Conservation (phyloP, 2,329 filamentous ascomycete species). For the Cyclaneusma minus region DNA sequence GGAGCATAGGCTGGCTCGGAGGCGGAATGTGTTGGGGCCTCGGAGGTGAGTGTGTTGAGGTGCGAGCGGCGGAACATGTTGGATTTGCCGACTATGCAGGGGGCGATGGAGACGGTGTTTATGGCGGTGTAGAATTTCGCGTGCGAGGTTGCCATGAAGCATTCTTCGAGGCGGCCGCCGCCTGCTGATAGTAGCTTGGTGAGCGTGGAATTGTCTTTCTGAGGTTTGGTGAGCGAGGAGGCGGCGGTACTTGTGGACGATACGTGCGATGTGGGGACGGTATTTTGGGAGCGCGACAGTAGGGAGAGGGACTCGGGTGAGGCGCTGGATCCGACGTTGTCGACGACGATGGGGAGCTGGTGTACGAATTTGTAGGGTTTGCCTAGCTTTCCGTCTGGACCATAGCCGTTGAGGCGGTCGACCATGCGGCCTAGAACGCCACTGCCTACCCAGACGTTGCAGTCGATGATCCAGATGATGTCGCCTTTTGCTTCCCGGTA, state of each 20-base stretch:
- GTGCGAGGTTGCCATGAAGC: constrained; percentile 86
- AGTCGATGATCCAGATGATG: constrained; percentile 88
- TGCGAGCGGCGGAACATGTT: constrained; percentile 97
- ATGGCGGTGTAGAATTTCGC: constrained; percentile 98
- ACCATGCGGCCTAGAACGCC: constrained; percentile 80
- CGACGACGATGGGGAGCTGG: constrained; percentile 80
- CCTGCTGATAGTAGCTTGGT: constrained; percentile 24
- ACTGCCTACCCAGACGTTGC: constrained; percentile 81
- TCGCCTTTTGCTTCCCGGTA: constrained; percentile 81
- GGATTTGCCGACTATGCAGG: constrained; percentile 90
- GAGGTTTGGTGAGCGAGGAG: constrained; percentile 14
- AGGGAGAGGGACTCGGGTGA: constrained; percentile 1
- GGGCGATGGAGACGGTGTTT: constrained; percentile 79
- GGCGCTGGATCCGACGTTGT: constrained; percentile 34
- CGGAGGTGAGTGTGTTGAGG: constrained; percentile 55
- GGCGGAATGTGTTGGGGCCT: constrained; percentile 23
- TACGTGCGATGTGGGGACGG: constrained; percentile 11
- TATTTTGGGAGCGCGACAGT: constrained; percentile 1
- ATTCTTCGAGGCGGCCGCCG: constrained; percentile 79
- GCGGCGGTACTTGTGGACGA: constrained; percentile 18
- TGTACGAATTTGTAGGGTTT: constrained; percentile 82
- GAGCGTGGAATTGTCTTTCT: constrained; percentile 10
- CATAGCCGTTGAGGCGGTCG: constrained; percentile 63
- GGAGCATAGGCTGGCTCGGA: constrained; percentile 27
- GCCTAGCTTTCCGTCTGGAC: constrained; percentile 27